Evolutionary conservation across 495 filamentous ascomycete genomes (phyloP).

Genomic region (Neurospora sp.): DNA sequence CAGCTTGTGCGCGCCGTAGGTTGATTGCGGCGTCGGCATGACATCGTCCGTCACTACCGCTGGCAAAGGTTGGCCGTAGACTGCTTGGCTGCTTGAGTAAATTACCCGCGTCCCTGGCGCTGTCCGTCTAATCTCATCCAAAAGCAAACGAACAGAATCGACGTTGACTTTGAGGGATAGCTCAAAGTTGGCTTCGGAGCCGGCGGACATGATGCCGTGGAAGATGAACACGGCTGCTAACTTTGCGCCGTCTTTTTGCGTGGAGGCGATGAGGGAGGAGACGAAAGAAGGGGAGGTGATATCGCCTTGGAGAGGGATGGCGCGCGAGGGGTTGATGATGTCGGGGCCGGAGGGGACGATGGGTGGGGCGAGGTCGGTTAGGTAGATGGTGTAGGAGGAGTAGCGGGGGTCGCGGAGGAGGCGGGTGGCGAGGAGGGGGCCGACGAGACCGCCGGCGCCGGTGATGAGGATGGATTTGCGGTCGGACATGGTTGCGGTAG

Average conservation of each 20-base stretch:
- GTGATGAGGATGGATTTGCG: constrained; percentile 50
- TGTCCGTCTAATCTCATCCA: no score
- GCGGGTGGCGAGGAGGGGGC: constrained; percentile 52
- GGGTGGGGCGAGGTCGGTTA: constrained; percentile 56
- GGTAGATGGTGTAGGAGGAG: constrained; percentile 44
- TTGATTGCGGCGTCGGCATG: constrained; percentile 54
- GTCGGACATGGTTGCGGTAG: neutral
- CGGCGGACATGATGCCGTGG: constrained; percentile 80
- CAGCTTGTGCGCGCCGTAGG: constrained; percentile 73
- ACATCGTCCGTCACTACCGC: constrained; percentile 31
- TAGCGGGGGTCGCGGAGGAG: constrained; percentile 40
- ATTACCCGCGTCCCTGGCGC: constrained; percentile 45
- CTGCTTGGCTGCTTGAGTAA: constrained; percentile 35
- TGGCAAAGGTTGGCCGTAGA: constrained; percentile 31
- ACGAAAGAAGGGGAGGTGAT: constrained; percentile 45
- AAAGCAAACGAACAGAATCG: no score
- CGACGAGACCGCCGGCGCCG: constrained; percentile 61
- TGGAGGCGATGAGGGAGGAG: constrained; percentile 28
- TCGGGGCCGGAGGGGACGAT: constrained; percentile 33
- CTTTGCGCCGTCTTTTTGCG: constrained; percentile 17
- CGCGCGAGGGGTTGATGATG: constrained; percentile 39
- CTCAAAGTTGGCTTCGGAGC: constrained; percentile 65
- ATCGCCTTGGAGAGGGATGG: constrained; percentile 50
- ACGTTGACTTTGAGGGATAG: constrained; percentile 51
- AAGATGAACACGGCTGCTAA: constrained; percentile 63